Conservation (phyloP, 2,329 filamentous ascomycete species). For the Cercospora nicotianae region DNA sequence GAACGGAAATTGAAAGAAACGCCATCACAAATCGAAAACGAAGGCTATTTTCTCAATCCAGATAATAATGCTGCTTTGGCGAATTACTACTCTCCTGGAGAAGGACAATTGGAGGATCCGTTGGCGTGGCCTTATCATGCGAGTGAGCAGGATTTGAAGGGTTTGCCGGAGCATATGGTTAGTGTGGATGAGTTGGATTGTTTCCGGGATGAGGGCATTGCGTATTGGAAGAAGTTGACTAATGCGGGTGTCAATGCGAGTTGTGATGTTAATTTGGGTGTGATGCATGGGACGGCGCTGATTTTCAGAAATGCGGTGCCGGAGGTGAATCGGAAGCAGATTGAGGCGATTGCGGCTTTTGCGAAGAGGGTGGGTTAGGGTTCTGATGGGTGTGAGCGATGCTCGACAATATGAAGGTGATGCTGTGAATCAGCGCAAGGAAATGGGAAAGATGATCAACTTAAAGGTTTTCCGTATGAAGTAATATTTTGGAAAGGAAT, state of each 20-base stretch:
- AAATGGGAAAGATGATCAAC: background rate
- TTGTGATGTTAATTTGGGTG: conserved; percentile 33
- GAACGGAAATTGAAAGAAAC: conserved; percentile 17
- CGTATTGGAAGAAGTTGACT: conserved; percentile 30
- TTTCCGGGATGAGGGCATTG: conserved; percentile 35
- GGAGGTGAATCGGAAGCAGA: conserved; percentile 27
- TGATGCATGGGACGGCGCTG: conserved; percentile 28
- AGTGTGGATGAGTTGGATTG: conserved; percentile 37
- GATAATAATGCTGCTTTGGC: conserved; percentile 18
- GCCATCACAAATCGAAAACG: conserved; percentile 33
- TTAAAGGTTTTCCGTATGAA: background rate
- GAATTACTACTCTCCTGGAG: conserved; percentile 20
- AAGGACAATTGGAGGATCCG: conserved; percentile 24
- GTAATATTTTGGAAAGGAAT: background rate
- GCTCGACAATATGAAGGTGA: background rate
- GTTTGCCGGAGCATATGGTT: conserved; percentile 33
- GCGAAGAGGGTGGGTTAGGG: conserved; percentile 19
- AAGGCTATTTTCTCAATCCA: conserved; percentile 33
- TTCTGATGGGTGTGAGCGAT: background rate
- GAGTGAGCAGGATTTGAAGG: conserved; percentile 31
- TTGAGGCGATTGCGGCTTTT: conserved; percentile 29
- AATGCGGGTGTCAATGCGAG: conserved; percentile 32
- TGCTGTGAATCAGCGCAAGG: background rate
- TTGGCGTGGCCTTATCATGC: conserved; percentile 38
- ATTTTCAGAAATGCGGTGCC: conserved; percentile 33